Evolutionary conservation across 495 filamentous ascomycete genomes (phyloP), one percentile per base, ranked within the genome.

Genomic region (Penicillium paradoxum): DNA sequence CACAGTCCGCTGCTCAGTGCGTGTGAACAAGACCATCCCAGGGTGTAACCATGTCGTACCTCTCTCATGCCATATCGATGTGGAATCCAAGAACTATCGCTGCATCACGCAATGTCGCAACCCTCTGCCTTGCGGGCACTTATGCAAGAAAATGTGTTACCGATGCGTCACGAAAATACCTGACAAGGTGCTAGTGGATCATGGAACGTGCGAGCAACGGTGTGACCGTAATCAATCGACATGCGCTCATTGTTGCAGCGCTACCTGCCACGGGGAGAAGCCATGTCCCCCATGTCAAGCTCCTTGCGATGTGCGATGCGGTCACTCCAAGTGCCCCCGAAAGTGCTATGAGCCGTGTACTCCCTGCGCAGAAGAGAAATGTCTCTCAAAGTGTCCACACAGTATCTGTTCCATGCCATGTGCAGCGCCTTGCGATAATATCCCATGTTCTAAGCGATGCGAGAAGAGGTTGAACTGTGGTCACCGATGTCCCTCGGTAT

Each of bases 371-470:
- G 76, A 80, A 45, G 60, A 67, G 15, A 57, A 66, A 37, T 88
- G 85, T 56, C 59, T 74, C 6, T 87, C 77, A 41, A 53, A 58
- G 7, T 89, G 87, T 61, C 57, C 72, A 6, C 84, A 88, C 62
- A 69, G 71, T 8, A 49, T 59, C 33, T 86, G 84, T 51, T 68
- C 72, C n/a, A 79, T 89, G 78, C 85, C 86, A 27, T 85, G 77
- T 52, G 74, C 73, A 0, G 87, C 81, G 11, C 80, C 82, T 0
- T 80, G 79, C 55, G 79, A 88, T 47, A 74, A 76, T 41, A 66
- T 89, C 0, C 85, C 83, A 18, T 95, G 89, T 55, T 82, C 80
- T 0, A 55, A 73, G 39, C 76, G 89, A 4, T 93, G 89, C 49
- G 60, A 71, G 1, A 68, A 76, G 30, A 19, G 44, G 0, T 67